Evolutionary conservation across 2,329 filamentous ascomycete genomes (phyloP).

Genomic region (Xylariomycetidae sp.): DNA sequence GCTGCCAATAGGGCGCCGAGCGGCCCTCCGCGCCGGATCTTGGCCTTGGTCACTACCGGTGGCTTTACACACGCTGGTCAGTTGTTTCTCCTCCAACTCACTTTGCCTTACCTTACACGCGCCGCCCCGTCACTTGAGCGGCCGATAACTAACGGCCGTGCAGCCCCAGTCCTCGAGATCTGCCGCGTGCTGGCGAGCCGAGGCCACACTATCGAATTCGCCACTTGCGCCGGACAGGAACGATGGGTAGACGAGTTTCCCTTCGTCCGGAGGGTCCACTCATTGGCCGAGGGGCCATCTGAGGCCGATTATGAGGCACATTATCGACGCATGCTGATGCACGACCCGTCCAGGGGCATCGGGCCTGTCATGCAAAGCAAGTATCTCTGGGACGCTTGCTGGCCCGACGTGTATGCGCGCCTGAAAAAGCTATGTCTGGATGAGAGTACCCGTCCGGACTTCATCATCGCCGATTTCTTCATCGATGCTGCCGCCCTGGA

Average conservation of each 20-base stretch:
- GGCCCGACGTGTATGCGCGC: conserved; percentile 25
- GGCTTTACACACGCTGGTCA: background rate
- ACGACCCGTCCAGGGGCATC: conserved; percentile 28
- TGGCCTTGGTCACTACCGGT: background rate
- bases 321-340: conserved; percentile 31
- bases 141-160: no score
- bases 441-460: conserved; percentile 26
- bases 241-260: conserved; percentile 22
- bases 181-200: conserved; percentile 27
- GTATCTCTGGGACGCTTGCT: conserved; percentile 32
- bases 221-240: conserved; percentile 33
- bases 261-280: conserved; percentile 26
- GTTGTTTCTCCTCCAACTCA: background rate
- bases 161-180: conserved; percentile 32
- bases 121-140: no score
- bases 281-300: conserved; percentile 28
- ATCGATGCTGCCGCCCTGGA: conserved; percentile 36
- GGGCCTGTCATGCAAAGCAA: conserved; percentile 30
- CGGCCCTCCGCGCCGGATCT: no score
- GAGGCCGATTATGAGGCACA: conserved; percentile 26
- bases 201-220: conserved; percentile 33
- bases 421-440: conserved; percentile 21
- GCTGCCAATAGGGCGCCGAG: no score
- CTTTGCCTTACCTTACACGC: background rate
- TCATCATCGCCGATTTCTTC: conserved; percentile 40